Base-by-base conservation (phyloP, 352 stramenopile species). In the Plasmopara viticola region DNA sequence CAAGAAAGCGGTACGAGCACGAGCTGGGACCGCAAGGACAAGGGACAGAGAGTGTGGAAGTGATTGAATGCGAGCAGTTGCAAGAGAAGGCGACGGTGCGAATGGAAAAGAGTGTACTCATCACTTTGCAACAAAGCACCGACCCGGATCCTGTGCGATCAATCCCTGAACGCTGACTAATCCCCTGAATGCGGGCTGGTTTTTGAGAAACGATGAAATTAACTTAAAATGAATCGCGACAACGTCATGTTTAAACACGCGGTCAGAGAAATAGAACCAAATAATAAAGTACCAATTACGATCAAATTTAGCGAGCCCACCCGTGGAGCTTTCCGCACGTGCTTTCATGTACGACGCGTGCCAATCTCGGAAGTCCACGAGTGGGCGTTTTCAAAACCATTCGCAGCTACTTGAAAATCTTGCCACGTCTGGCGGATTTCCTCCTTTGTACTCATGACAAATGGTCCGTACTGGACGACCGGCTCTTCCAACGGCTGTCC, bases 391-490 rank as follows among this genome's bases (percentile, higher is more conserved):
- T 87, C 78, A 44, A 87, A 87, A 6, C 74, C 77, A 60, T 85
- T 86, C 48, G 68, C 62, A 7, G 47, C 54, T 1, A 35, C 28
- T 44, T 83, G 64, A 34, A 72, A 72, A 48, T 85, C 71, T 7
- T 53, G 45, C 6, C 72, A 57, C 42, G 69, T 72, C 33, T 83
- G 41, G 4, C 51, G 68, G 31, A 86, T 75, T 49, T 83, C 67
- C 2, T 66, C 41, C 0, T 62, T 33, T 0, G 56, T 72, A 3
- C 56, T 84, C 77, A 90, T 87, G 53, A 88, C 73, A 34, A 60
- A 92, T 5, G 78, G 78, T 14, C 76, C 77, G 51, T 85, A 71
- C 55, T 85, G 77, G 41, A 81, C 67, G 2, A 87, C 66, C 0
- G 71, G 74, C 47, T 89, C 78, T 10, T 83, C 60, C 9, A 89